Evolutionary conservation across 441 rosid genomes (phyloP).

Genomic region (Gossypium davidsonii): DNA sequence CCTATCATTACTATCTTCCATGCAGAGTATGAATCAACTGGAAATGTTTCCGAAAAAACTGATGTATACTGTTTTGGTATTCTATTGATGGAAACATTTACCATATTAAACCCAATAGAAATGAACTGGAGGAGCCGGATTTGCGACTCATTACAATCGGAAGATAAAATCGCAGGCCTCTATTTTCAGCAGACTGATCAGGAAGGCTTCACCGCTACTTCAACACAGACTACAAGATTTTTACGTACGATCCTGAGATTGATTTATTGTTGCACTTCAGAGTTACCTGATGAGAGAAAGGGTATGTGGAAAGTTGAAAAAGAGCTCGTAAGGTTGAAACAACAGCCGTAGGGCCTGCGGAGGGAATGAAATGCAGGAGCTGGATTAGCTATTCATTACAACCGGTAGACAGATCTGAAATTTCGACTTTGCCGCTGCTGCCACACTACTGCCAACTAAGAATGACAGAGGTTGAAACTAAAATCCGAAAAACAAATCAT

Average conservation of each 20-base stretch:
- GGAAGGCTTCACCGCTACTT: background rate
- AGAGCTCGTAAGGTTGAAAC: background rate
- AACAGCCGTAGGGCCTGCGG: background rate
- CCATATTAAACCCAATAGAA: background rate
- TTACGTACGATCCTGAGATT: conserved; percentile 1
- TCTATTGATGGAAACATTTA: background rate
- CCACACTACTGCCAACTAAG: too few relatives aligned
- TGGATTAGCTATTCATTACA: conserved; percentile 4
- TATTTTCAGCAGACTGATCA: background rate
- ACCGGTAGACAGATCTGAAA: background rate
- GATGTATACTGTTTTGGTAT: conserved; percentile 20
- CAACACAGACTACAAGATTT: background rate
- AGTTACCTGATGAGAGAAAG: background rate
- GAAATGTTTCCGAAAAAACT: conserved; percentile 9
- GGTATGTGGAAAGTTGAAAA: conserved; percentile 6
- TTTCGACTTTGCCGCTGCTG: background rate
- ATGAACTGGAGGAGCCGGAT: background rate
- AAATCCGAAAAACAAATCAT: too few relatives aligned
- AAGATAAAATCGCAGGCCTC: background rate
- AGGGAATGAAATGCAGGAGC: background rate
- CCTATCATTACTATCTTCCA: background rate
- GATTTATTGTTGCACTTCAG: conserved; percentile 13
- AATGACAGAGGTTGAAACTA: too few relatives aligned
- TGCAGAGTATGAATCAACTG: conserved; percentile 10
- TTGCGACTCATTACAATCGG: background rate